Base-by-base conservation (phyloP, 768 basidiomycete genomes). In the Serendipita sp. region DNA sequence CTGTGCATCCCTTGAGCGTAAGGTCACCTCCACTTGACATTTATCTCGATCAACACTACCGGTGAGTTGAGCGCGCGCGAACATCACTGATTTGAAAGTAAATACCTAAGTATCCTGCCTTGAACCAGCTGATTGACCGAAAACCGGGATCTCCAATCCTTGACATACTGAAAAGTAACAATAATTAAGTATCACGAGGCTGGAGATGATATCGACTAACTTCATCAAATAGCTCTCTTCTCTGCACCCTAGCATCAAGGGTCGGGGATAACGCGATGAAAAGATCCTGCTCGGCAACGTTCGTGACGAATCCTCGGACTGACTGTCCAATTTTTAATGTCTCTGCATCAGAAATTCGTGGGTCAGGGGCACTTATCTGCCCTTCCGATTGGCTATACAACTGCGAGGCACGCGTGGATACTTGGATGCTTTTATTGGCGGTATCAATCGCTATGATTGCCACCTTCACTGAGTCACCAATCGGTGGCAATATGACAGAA, bases 121-220 rank as follows among this genome's bases (percentile, higher is more conserved):
- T 84, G 87, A 11, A 96, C 91, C 2, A 97, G 72, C 69, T 97
- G 91, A 69, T 89, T 85, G 44, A 80, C 75, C 66, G 80, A 74
- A 73, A 97, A 97, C 23, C 79, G 81, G 31, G 79, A 76, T 75
- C 94, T 87, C 95, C 95, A 99, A 44, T 97, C 94, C 74, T 97
- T 96, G 69, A 97, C 82, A 73, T 82, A 98, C 91, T 96, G 68
- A 45, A 43, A 23, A 66, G 23, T 23, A 23, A 65, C 68, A 69
- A 34, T 69, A 69, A 44, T 64, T 64, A 68, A 68, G 66, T 64
- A 64, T 2, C 34, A 10, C 55, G 37, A 64, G 62, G 31, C 31
- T 64, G 11, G 16, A 65, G 33, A 62, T 50, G 0, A 23, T n/a
- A 16, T 23, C 23, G 66, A 67, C 77, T 55, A 63, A 82, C 83